Evolutionary conservation across 2,329 filamentous ascomycete genomes (phyloP), one percentile per base, ranked within the genome.

Genomic region (Magnaporthiopsis rhizophila): DNA sequence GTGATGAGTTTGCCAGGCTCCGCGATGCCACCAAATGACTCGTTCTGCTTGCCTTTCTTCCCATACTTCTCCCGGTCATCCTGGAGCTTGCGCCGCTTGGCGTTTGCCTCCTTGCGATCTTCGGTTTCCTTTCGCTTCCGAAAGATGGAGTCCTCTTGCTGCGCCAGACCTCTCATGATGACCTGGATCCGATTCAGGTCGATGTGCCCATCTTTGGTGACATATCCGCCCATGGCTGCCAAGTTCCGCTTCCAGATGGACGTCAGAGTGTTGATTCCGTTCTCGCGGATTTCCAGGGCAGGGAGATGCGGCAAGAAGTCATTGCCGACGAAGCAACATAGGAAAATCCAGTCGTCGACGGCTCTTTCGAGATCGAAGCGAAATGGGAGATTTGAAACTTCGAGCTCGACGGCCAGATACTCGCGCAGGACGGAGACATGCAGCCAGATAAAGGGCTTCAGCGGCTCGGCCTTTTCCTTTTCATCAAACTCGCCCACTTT

Each of bases 311-410:
- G 95, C 69, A 99, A 79, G 79, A 99, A 99, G 80, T 99, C 96
- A 76, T 99, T 99, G 69, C 94, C 94, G 65, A 98, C 94, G 74
- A 98, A 98, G 79, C 96, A 98, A 78, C 94, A 98, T 87, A 98
- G 95, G 75, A 98, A 98, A 18, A 98, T 92, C 95, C 94, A 98
- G 74, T 98, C 94, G 76, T 98, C 95, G 65, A 98, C 85, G 32
- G 93, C 93, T 68, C 95, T 88, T 77, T 99, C 95, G 59, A 99
- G 82, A 74, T 99, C 92, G 76, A 96, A 98, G 64, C 86, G 85
- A 77, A 98, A 98, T 1, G 89, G 88, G 69, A 97, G 85, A 64
- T 87, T 85, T 24, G 91, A 89, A 45, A 97, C 88, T 71, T 90
- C 85, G 71, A 99, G 86, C 77, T 99, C 95, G 62, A 91, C 89